These are phyloP conservation scores for Knufia fluminis DNA, from an alignment of 2,329 filamentous ascomycete species.

Conservation along the genomic window DNA sequence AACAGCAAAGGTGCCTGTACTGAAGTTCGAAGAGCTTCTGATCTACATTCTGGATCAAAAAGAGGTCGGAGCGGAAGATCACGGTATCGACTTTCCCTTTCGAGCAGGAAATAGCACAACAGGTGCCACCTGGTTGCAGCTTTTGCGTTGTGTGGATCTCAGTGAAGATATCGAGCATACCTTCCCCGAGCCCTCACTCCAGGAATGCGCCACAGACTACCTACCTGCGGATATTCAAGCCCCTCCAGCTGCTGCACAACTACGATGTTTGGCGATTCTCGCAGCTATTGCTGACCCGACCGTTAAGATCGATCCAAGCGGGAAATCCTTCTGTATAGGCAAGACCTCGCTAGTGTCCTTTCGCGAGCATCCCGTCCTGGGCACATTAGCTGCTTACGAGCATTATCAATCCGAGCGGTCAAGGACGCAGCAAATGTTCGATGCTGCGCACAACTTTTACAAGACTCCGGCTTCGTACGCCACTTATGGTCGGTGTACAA, in stretches of 20 bases:
- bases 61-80: background rate
- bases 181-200: background rate
- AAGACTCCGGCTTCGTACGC: background rate
- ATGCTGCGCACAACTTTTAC: too few species aligned
- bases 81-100: background rate
- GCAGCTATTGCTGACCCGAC: slow-evolving; percentile 10
- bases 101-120: background rate
- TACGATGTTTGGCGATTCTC: slow-evolving; percentile 11
- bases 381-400: slow-evolving; percentile 13
- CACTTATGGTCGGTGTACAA: background rate
- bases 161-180: background rate
- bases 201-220: slow-evolving; percentile 11
- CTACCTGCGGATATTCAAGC: slow-evolving; percentile 14
- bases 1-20: background rate
- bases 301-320: background rate
- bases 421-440: too few species aligned
- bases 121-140: background rate
- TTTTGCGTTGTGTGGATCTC: background rate
- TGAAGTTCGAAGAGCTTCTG: background rate
- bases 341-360: slow-evolving; percentile 11
- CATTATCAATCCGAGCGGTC: slow-evolving; percentile 4
- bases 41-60: background rate
- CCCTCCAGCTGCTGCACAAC: slow-evolving; percentile 9
- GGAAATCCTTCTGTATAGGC: slow-evolving; percentile 8
- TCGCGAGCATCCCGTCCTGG: slow-evolving; percentile 15